Evolutionary conservation across 208 protist species (phyloP).

Genomic region (Acanthamoeba triangularis): DNA sequence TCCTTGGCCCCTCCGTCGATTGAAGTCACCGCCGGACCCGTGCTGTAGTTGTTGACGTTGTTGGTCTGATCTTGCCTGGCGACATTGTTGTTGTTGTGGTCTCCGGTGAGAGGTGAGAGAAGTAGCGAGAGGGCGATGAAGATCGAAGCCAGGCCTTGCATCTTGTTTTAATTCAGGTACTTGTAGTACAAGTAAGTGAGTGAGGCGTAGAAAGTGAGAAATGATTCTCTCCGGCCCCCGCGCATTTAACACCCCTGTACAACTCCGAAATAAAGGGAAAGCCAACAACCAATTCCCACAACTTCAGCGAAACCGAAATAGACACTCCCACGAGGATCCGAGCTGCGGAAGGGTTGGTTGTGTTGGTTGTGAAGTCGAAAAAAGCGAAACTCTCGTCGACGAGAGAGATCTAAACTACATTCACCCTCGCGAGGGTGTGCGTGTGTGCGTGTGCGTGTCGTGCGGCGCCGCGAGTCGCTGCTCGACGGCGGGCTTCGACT

Average conservation of each 20-base stretch:
- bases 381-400: too few species aligned
- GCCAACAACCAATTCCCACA: not conserved
- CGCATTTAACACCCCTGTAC: not conserved
- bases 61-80: not conserved
- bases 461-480: not conserved
- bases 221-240: too few species aligned
- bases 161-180: too few species aligned
- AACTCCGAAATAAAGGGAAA: not conserved
- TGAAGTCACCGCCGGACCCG: not conserved
- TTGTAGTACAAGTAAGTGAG: too few species aligned
- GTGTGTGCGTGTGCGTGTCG: too few species aligned
- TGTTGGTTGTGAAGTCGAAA: too few species aligned
- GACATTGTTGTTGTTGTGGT: not conserved
- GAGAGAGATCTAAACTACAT: too few species aligned
- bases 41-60: not conserved
- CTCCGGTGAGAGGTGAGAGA: not conserved
- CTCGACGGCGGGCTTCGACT: not conserved
- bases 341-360: too few species aligned
- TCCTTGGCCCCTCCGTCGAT: not conserved
- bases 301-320: not conserved
- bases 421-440: too few species aligned
- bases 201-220: too few species aligned
- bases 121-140: not conserved
- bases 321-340: too few species aligned
- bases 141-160: not conserved